phyloP scores from a whole-genome alignment of 805 yeast genomes.

The Kregervanrija delftensis region DNA sequence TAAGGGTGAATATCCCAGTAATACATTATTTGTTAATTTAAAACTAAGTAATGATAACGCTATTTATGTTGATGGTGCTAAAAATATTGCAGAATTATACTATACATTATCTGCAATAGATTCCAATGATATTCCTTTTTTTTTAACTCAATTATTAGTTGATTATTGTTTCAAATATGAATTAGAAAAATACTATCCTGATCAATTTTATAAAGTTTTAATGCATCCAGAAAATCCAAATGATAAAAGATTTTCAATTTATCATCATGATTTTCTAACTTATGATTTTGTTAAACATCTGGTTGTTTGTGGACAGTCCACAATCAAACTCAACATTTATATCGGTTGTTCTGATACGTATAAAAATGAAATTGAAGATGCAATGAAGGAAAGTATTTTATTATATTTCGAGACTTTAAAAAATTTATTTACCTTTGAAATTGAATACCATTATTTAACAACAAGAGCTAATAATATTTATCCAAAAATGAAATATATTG shows the following conservation, averaged over 20 bases:
- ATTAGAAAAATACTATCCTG: constrained; percentile 16
- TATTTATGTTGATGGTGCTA: constrained; percentile 21
- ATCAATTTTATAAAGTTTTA: constrained; percentile 15
- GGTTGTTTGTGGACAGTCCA: not conserved
- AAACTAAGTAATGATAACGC: constrained; percentile 19
- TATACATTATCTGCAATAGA: constrained; percentile 33
- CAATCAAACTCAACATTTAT: constrained; percentile 3
- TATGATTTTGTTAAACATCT: not conserved
- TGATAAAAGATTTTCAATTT: not conserved
- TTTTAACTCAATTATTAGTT: constrained; percentile 33
- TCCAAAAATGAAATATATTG: constrained; percentile 7
- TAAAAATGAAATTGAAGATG: constrained; percentile 15
- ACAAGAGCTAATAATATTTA: no score
- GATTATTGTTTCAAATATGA: constrained; percentile 26
- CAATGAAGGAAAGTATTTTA: constrained; percentile 9
- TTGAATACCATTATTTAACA: not conserved
- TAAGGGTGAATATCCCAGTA: constrained; percentile 2
- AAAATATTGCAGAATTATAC: constrained; percentile 22
- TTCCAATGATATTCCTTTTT: constrained; percentile 45
- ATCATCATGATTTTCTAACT: not conserved
- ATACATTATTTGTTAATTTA: constrained; percentile 15
- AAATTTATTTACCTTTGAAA: constrained; percentile 3
- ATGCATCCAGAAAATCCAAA: constrained; percentile 9
- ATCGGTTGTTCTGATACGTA: constrained; percentile 3
- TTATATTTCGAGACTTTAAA: constrained; percentile 3